phyloP scores from a whole-genome alignment of 768 basidiomycete genomes.

The Rhodosporidiobolus odoratus region DNA sequence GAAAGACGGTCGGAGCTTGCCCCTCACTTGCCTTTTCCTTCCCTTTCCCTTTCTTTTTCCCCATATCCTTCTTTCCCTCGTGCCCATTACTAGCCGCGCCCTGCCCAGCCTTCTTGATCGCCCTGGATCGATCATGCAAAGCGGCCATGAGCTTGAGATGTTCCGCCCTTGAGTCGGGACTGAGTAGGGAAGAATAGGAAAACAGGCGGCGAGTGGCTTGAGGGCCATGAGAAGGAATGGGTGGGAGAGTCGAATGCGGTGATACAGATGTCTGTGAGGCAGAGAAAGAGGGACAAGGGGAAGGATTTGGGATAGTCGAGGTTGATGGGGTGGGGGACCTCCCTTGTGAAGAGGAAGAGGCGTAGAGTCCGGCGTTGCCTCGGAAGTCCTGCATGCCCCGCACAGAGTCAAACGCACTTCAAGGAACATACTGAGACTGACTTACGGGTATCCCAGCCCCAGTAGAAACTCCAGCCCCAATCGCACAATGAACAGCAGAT shows the following conservation, averaged over 20 bases:
- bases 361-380: constrained; percentile 79
- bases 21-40: not conserved
- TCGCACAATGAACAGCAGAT: constrained; percentile 80
- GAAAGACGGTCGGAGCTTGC: constrained; percentile 65
- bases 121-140: not conserved
- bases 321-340: constrained; percentile 55
- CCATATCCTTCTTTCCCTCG: not conserved
- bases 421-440: not conserved
- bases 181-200: constrained; percentile 6
- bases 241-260: constrained; percentile 81
- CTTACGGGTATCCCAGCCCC: constrained; percentile 91
- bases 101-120: not conserved
- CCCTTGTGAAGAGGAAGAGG: constrained; percentile 62
- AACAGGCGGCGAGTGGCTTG: constrained; percentile 48
- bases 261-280: constrained; percentile 58
- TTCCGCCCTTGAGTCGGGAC: not conserved
- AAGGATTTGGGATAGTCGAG: constrained; percentile 83
- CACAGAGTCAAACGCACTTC: accelerated
- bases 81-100: no score
- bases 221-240: constrained; percentile 62
- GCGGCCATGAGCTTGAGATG: constrained; percentile 15
- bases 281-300: constrained; percentile 64
- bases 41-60: not conserved
- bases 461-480: constrained; percentile 93
- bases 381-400: constrained; percentile 72